Base-by-base conservation (phyloP, 2,329 filamentous ascomycete genomes). In the Talaromyces islandicus region DNA sequence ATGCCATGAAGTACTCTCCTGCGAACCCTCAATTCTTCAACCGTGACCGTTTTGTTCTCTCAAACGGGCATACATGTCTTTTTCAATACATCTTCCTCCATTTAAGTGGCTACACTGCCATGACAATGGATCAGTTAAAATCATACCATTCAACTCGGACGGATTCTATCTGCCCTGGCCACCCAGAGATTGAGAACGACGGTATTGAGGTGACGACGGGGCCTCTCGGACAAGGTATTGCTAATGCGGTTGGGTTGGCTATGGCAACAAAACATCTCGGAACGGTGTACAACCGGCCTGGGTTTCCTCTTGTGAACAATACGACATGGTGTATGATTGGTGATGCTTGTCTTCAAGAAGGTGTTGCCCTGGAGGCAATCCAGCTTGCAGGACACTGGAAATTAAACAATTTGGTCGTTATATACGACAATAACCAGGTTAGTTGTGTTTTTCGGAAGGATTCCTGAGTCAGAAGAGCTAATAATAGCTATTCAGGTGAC, bases 1-100 rank as follows among this genome's bases (percentile, higher is more conserved):
- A 88, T 67, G 76, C 77, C 5, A 87, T 88, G 85, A 76, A 77
- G 52, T 87, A 85, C 66, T 78, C 81, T 2, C 84, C 85, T 0
- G 71, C 73, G n/a, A 80, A 80, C 46, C 80, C 82, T 9, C 67
- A 77, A 48, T 87, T 75, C 69, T 86, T 87, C 75, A 85, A 87
- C 69, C 77, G 85, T 38, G 85, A 87, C 64, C 80, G 84, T 24
- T 87, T 87, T 65, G 81, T 87, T 7, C 75, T 87, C 11, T 86
- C 83, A 24, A 87, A 87, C 64, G 85, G 74, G 75, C 82, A 84
- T 64, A 78, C 80, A 1, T 82, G 81, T 64, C 72, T 85, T 24
- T 84, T 83, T 62, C 80, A 83, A 60, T 85, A 85, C 69, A 68
- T 73, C 0, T 80, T 85, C 62, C 71, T 83, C 9, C 80, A 85